phyloP scores from a whole-genome alignment of 345 rosid genomes.

The Populus alba region DNA sequence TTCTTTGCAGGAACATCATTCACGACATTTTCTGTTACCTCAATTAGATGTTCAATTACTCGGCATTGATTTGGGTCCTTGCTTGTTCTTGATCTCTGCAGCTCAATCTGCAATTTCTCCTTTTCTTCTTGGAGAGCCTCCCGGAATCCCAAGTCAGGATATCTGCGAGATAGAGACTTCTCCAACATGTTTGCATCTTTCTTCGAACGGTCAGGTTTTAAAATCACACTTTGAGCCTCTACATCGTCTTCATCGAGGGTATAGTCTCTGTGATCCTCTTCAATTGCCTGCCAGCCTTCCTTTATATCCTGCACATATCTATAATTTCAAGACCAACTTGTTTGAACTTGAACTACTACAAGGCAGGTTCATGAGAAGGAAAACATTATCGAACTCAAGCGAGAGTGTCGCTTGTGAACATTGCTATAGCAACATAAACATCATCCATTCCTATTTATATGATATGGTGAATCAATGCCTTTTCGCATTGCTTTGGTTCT shows the following conservation, averaged over 20 bases:
- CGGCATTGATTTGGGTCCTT: conserved; percentile 35
- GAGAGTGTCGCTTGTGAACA: too few relatives aligned
- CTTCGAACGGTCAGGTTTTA: conserved; percentile 31
- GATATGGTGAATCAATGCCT: too few relatives aligned
- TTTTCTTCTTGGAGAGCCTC: conserved; percentile 40
- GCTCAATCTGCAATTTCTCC: conserved; percentile 35
- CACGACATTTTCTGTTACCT: conserved; percentile 21
- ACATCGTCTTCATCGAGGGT: conserved; percentile 38
- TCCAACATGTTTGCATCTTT: conserved; percentile 30
- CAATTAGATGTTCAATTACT: conserved; percentile 39
- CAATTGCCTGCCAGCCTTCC: conserved; percentile 34
- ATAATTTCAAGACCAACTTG: too few relatives aligned
- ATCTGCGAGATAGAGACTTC: conserved; percentile 32
- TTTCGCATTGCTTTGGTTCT: too few relatives aligned
- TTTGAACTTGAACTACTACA: too few relatives aligned
- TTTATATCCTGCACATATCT: conserved; percentile 11
- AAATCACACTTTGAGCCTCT: conserved; percentile 27
- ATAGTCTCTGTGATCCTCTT: conserved; percentile 38
- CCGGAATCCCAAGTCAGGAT: conserved; percentile 31
- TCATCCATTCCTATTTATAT: too few relatives aligned
- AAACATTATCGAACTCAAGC: too few relatives aligned
- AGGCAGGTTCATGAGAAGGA: too few relatives aligned
- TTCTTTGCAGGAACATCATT: conserved; percentile 11
- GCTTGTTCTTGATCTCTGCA: conserved; percentile 30
- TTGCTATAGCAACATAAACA: too few relatives aligned